Conservation (phyloP, 208 protist genomes). For the Histomonas meleagridis region DNA sequence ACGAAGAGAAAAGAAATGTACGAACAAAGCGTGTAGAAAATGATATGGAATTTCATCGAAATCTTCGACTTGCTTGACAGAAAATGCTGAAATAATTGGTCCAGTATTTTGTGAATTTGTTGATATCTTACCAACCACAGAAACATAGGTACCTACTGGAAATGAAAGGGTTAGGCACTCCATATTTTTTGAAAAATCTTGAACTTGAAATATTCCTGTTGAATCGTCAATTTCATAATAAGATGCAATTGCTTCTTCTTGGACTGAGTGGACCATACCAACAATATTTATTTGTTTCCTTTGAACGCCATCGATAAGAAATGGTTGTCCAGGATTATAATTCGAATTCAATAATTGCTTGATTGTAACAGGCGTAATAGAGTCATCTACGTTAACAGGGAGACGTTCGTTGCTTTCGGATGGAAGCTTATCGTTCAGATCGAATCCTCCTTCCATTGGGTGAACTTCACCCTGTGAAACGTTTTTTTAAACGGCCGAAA, state of each 20-base stretch:
- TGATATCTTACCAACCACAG: background rate
- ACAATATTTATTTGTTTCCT: background rate
- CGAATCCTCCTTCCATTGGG: background rate
- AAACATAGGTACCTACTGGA: background rate
- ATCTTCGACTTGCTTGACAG: background rate
- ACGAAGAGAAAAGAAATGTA: background rate
- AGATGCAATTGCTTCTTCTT: background rate
- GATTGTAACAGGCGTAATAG: background rate
- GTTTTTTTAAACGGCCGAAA: too few species aligned
- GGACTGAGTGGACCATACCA: background rate
- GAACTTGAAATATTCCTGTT: background rate
- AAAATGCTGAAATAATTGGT: background rate
- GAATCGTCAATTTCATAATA: background rate
- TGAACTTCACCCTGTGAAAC: too few species aligned
- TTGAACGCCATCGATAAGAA: background rate
- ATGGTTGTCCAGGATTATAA: background rate
- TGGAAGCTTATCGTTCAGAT: background rate
- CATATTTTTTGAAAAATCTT: background rate
- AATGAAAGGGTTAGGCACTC: background rate
- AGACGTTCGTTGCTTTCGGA: background rate
- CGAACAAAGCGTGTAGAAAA: background rate
- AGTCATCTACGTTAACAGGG: background rate
- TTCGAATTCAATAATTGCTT: background rate
- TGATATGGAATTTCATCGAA: constrained; percentile 18
- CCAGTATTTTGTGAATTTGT: too few species aligned